Percentiles rank a stretch among this genome's conserved stretches.
phyloP scores from a whole-genome alignment of 352 stramenopile genomes.

The Pythium aristosporum region DNA sequence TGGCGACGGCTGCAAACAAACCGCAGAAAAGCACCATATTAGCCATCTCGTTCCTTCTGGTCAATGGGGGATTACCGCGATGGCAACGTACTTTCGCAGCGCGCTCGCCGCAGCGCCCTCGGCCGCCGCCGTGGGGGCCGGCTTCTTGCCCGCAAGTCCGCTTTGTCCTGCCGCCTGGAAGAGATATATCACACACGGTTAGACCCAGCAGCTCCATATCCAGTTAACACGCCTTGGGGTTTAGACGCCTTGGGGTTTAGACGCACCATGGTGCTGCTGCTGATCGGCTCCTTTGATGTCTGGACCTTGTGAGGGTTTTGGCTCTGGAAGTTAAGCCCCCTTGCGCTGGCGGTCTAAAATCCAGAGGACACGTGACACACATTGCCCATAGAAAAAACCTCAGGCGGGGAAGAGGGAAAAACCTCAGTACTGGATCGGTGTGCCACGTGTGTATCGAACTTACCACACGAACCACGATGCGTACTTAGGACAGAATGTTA shows the following conservation, averaged over 20 bases:
- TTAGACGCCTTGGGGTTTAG: neutral
- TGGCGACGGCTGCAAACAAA: conserved; percentile 42
- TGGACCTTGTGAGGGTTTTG: conserved; percentile 2
- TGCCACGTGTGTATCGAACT: conserved; percentile 5
- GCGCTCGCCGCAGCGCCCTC: conserved; percentile 69
- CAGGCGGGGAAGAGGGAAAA: too few species aligned
- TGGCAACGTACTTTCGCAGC: conserved; percentile 55
- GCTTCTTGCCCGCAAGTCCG: conserved; percentile 48
- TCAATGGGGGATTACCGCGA: neutral
- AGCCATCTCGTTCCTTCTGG: neutral
- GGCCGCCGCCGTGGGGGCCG: conserved; percentile 52
- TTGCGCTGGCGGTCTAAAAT: neutral
- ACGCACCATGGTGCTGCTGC: conserved; percentile 1
- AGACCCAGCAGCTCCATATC: neutral
- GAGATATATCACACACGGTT: neutral
- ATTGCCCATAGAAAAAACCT: neutral
- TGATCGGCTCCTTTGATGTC: neutral
- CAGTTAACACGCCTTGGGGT: too few species aligned
- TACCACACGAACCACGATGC: neutral
- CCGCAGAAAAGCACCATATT: neutral
- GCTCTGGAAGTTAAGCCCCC: neutral
- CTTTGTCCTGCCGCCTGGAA: conserved; percentile 22
- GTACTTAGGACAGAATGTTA: neutral
- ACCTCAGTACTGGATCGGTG: neutral
- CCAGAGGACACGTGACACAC: neutral